These are phyloP conservation scores for Penicillium sp. DNA, from an alignment of 2,329 filamentous ascomycete genomes.

Conservation along the genomic window DNA sequence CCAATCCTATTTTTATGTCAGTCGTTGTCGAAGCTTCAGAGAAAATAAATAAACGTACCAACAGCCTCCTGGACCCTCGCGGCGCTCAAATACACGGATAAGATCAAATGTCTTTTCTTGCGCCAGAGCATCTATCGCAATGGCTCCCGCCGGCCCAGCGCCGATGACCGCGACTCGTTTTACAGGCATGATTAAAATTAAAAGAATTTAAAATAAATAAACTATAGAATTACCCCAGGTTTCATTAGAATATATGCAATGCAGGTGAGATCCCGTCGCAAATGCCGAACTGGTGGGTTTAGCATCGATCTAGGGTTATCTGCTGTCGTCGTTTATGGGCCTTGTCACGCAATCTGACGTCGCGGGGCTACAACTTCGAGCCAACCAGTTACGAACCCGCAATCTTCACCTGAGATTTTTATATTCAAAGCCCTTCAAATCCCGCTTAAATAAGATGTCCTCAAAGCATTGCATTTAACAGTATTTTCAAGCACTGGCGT, in stretches of 20 bases:
- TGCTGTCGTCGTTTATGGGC: background rate
- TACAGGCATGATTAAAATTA: background rate
- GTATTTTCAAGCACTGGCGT: background rate
- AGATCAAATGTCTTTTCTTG: background rate
- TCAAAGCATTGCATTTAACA: background rate
- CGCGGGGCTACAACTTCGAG: background rate
- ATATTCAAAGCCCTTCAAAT: background rate
- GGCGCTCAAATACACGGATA: background rate
- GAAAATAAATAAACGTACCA: background rate
- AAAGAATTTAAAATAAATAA: background rate
- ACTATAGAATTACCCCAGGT: background rate
- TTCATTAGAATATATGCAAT: background rate
- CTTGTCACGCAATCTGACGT: background rate
- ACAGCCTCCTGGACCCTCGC: background rate
- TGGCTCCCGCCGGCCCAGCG: background rate
- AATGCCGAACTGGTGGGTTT: background rate
- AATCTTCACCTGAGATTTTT: background rate
- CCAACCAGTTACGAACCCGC: background rate
- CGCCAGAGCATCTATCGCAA: background rate
- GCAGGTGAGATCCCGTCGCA: background rate
- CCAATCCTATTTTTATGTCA: background rate
- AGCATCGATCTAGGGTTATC: background rate
- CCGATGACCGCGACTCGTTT: background rate
- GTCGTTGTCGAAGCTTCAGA: too few relatives aligned
- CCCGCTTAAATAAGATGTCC: background rate